These are phyloP conservation scores for Naematelia aurantialba DNA, from an alignment of 768 basidiomycete species.

Conservation along the genomic window DNA sequence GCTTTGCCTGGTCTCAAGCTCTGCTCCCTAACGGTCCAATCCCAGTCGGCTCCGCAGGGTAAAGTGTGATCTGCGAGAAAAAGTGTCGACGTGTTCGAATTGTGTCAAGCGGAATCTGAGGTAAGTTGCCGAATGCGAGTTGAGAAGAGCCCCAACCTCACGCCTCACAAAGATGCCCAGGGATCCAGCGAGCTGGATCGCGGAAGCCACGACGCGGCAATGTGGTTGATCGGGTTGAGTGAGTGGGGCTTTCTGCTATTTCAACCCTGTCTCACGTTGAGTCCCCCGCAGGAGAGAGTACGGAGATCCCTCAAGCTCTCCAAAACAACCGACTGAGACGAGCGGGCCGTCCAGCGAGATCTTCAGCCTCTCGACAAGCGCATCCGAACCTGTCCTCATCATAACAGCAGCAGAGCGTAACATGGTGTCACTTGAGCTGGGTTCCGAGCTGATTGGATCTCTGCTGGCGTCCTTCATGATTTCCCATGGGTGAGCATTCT, in stretches of 20 bases:
- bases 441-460: neutral
- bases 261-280: too few relatives aligned
- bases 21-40: neutral
- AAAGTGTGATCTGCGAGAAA: constrained; percentile 10
- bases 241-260: neutral
- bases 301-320: neutral
- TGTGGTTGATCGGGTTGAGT: constrained; percentile 7
- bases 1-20: neutral
- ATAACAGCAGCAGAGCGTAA: neutral
- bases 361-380: neutral
- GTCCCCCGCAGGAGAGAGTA: constrained; percentile 2
- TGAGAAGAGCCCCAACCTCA: neutral
- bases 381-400: neutral
- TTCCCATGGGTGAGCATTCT: constrained; percentile 8
- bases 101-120: constrained; percentile 1
- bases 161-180: constrained; percentile 1
- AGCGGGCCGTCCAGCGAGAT: neutral
- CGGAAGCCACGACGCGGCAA: constrained; percentile 1
- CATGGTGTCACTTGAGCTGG: constrained; percentile 1
- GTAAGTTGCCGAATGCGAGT: neutral
- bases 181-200: neutral
- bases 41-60: constrained; percentile 6
- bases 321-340: neutral
- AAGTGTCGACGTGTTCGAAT: constrained; percentile 2
- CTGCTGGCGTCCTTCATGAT: constrained; percentile 1